A percentile compares a stretch with the other conserved stretches of the same genome.
Conservation (phyloP, 2,329 filamentous ascomycete genomes). For the Colletotrichum somersetense region DNA sequence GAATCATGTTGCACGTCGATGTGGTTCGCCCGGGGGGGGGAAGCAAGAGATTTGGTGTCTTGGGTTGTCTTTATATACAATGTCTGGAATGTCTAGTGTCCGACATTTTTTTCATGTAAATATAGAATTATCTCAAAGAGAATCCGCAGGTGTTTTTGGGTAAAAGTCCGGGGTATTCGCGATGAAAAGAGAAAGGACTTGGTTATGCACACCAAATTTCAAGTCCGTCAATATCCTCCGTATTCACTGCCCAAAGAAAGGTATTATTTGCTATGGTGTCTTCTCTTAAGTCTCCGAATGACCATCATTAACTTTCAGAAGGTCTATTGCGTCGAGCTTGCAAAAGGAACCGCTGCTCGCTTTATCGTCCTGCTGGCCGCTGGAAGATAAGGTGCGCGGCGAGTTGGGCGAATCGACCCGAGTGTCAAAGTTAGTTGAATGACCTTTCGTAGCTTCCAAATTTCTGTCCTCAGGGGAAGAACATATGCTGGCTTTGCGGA, state of each 20-base stretch:
- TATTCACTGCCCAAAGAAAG: neutral
- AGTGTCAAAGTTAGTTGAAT: slow-evolving; percentile 29
- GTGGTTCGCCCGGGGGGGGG: neutral
- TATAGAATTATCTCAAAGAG: slow-evolving; percentile 1
- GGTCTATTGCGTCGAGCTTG: slow-evolving; percentile 35
- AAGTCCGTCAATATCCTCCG: neutral
- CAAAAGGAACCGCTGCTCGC: slow-evolving; percentile 19
- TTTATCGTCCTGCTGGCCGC: slow-evolving; percentile 9
- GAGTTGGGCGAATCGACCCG: slow-evolving; percentile 13
- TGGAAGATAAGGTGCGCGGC: neutral
- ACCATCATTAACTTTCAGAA: slow-evolving; percentile 23
- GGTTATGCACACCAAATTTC: slow-evolving; percentile 3
- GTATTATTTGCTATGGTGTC: neutral
- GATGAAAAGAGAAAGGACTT: neutral
- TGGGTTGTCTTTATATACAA: too few relatives aligned
- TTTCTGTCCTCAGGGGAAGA: neutral
- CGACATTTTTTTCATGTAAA: neutral
- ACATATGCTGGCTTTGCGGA: slow-evolving; percentile 17
- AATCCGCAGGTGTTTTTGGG: neutral
- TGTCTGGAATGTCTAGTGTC: neutral
- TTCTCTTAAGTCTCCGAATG: slow-evolving; percentile 12
- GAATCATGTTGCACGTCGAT: too few relatives aligned
- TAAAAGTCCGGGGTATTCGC: slow-evolving; percentile 31
- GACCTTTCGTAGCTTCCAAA: slow-evolving; percentile 6
- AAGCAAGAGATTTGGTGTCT: neutral